Conservation (phyloP, 768 basidiomycete genomes). For the Mycena pura region DNA sequence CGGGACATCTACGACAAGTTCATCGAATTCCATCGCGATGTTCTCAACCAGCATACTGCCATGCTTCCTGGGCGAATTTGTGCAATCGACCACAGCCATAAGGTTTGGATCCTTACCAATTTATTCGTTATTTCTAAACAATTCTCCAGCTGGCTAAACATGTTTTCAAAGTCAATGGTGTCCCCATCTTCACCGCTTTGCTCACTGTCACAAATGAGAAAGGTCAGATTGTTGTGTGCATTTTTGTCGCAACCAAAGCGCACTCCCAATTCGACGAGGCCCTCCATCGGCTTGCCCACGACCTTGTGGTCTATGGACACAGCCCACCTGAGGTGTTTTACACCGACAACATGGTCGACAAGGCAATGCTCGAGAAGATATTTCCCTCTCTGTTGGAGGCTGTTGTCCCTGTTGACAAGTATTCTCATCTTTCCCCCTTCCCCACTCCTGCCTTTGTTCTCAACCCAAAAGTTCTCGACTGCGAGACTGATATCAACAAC, state of each 20-base stretch:
- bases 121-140: not conserved
- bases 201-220: constrained; percentile 37
- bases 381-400: constrained; percentile 31
- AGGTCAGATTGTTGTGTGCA: constrained; percentile 27
- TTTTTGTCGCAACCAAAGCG: constrained; percentile 10
- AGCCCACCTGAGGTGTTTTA: not conserved
- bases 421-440: constrained; percentile 28
- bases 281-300: not conserved
- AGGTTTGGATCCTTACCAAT: not conserved
- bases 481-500: constrained; percentile 23
- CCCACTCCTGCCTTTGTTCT: constrained; percentile 22
- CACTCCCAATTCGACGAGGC: constrained; percentile 12
- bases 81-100: constrained; percentile 34
- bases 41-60: constrained; percentile 33
- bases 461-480: constrained; percentile 17
- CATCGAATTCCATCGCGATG: constrained; percentile 17
- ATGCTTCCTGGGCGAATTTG: constrained; percentile 30
- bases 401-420: constrained; percentile 29
- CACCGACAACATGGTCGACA: constrained; percentile 6
- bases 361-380: not conserved
- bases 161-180: constrained; percentile 34
- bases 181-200: constrained; percentile 33
- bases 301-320: not conserved
- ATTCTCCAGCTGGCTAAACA: constrained; percentile 34
- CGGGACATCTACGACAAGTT: constrained; percentile 27